Percentiles rank a stretch among this genome's conserved stretches.
phyloP scores from a whole-genome alignment of 108 stramenopile species.

The Nannochloropsis salina region DNA sequence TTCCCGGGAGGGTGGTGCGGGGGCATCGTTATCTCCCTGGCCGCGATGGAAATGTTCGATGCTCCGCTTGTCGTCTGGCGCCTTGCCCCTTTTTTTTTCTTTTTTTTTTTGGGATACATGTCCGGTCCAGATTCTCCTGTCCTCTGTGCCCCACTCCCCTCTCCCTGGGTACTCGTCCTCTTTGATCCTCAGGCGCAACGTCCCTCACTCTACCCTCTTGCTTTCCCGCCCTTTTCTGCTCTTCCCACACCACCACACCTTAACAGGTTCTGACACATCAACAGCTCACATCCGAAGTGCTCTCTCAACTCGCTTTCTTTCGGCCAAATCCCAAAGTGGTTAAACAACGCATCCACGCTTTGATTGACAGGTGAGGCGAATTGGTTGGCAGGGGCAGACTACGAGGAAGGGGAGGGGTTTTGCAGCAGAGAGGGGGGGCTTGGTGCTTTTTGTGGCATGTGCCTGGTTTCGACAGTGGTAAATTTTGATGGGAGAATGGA shows the following conservation, averaged over 20 bases:
- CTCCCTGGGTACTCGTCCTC: background rate
- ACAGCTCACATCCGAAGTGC: conserved; percentile 89
- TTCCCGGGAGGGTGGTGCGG: too few relatives aligned
- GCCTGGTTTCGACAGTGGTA: background rate
- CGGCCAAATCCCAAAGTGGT: conserved; percentile 73
- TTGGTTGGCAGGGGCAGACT: background rate
- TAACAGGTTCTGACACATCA: conserved; percentile 69
- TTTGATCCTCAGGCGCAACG: background rate
- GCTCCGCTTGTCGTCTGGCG: too few relatives aligned
- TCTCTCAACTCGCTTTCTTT: conserved; percentile 93
- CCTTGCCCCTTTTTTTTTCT: background rate
- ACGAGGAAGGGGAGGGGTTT: background rate
- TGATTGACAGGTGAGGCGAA: background rate
- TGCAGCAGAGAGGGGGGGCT: background rate
- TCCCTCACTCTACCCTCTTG: background rate
- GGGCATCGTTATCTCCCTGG: too few relatives aligned
- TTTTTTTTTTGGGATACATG: background rate
- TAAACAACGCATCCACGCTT: background rate
- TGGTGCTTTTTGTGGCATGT: background rate
- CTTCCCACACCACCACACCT: background rate
- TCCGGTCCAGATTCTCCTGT: background rate
- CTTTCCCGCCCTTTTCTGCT: background rate
- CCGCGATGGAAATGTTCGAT: too few relatives aligned
- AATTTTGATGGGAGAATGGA: background rate
- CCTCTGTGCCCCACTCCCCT: background rate